These are phyloP conservation scores for Mycothermus thermophilus DNA, from an alignment of 495 filamentous ascomycete genomes.

Conservation along the genomic window DNA sequence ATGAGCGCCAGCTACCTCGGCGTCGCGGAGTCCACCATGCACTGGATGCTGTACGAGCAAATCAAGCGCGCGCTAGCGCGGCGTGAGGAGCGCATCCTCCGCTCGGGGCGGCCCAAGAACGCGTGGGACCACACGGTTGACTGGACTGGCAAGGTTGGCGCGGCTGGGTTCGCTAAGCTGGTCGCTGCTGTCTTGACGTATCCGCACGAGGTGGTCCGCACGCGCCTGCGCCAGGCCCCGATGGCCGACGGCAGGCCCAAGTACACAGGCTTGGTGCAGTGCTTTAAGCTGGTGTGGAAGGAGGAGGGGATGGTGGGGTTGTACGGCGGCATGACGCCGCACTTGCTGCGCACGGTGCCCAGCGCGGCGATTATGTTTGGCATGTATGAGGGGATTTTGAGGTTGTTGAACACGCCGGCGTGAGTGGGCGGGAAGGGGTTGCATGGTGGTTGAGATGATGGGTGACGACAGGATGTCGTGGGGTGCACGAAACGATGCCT, in stretches of 20 bases:
- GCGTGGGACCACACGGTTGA: conserved; percentile 50
- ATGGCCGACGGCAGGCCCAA: conserved; percentile 57
- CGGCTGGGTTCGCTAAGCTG: conserved; percentile 71
- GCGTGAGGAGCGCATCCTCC: conserved; percentile 40
- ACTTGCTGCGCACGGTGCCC: conserved; percentile 75
- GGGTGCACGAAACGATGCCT: too few species aligned
- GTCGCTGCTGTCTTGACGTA: conserved; percentile 69
- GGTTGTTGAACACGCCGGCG: conserved; percentile 28
- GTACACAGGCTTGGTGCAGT: conserved; percentile 72
- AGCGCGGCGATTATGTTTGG: conserved; percentile 87
- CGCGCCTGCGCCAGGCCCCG: conserved; percentile 67
- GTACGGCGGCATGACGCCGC: conserved; percentile 77
- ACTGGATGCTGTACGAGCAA: conserved; percentile 79
- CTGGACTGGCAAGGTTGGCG: conserved; percentile 57
- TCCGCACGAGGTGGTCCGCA: conserved; percentile 79
- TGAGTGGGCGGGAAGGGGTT: too few species aligned
- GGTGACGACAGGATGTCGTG: too few species aligned
- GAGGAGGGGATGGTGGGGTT: conserved; percentile 71
- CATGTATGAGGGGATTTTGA: conserved; percentile 74
- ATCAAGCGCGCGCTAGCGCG: conserved; percentile 52
- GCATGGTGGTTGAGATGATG: too few species aligned
- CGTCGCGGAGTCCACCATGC: conserved; percentile 70
- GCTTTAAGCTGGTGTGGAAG: conserved; percentile 66
- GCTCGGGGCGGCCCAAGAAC: conserved; percentile 40
- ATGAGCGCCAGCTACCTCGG: conserved; percentile 80